These are phyloP conservation scores for Yueomyces sp. DNA, from an alignment of 805 yeast species.

Conservation along the genomic window DNA sequence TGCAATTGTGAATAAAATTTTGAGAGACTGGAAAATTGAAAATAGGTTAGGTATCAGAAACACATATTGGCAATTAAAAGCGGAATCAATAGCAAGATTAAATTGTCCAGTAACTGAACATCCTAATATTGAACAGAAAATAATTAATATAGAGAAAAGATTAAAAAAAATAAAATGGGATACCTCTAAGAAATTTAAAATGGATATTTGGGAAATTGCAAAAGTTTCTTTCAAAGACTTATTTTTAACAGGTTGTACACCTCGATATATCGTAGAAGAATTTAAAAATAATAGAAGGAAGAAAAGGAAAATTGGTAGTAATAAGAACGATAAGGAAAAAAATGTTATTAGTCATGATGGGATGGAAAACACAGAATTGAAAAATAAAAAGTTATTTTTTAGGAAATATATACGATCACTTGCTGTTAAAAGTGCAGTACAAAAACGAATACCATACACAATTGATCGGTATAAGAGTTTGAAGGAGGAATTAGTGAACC, in stretches of 20 bases:
- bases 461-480: constrained; percentile 21
- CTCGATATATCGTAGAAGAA: constrained; percentile 1
- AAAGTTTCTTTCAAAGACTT: constrained; percentile 5
- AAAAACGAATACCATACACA: constrained; percentile 21
- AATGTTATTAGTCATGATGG: neutral
- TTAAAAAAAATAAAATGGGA: constrained; percentile 2
- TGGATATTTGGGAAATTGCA: constrained; percentile 9
- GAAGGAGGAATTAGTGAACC: constrained; percentile 18
- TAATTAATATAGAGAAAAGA: neutral
- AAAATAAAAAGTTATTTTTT: constrained; percentile 6
- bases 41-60: constrained; percentile 5
- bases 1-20: constrained; percentile 11
- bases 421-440: constrained; percentile 18
- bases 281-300: no score
- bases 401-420: constrained; percentile 10
- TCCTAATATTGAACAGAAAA: neutral
- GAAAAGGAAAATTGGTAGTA: no score
- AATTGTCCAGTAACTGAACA: constrained; percentile 3
- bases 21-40: constrained; percentile 7
- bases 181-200: constrained; percentile 1
- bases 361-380: neutral
- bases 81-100: constrained; percentile 15
- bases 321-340: neutral
- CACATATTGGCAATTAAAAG: constrained; percentile 15
- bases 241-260: constrained; percentile 15